Base-by-base conservation (phyloP, 179 eudicot species). In the Amaranthus tricolor region DNA sequence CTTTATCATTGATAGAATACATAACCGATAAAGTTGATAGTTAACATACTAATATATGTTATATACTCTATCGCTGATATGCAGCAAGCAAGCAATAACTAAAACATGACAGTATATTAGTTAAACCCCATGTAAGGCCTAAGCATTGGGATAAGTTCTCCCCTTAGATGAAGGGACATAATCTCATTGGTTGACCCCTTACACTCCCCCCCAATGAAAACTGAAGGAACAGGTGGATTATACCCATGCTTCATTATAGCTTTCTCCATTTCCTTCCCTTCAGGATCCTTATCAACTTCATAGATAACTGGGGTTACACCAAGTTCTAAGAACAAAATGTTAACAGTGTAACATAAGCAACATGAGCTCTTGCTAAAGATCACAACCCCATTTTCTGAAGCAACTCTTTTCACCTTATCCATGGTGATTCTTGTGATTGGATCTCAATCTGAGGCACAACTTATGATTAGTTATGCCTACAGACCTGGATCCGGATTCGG, bases 141-240 rank as follows among this genome's bases (percentile, higher is more conserved):
- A 74, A 78, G 60, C 78, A 84, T 51, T 13, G 74, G 81, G 68
- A 80, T 57, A 11, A 81, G 72, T 40, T 56, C 5, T 51, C 97
- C 94, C 63, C 89, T 88, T 1, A 91, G 84, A 73, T 91, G 97
- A 67, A 86, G 89, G 15, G 97, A 88, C 97, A 91, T 91, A 76
- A 91, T 90, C 77, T 89, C 94, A 11, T 91, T 88, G 81, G 94
- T 91, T 9, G 97, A 89, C 0, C 97, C 97, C 57, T 85, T 82
- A 10, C 83, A 81, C 82, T 87, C 78, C 17, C 97, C 97, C 5
- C 86, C 88, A 45, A 91, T 85, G 87, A 89, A 91, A 53, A 91
- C 87, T 0, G 89, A 88, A 0, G 97, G 97, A 9, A 75, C 64
- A 0, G 82, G 82, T 66, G 82, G 13, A 68, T 67, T 71, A 56